phyloP scores from a whole-genome alignment of 1,284 basidiomycete genomes.

The Puccinia polysora region DNA sequence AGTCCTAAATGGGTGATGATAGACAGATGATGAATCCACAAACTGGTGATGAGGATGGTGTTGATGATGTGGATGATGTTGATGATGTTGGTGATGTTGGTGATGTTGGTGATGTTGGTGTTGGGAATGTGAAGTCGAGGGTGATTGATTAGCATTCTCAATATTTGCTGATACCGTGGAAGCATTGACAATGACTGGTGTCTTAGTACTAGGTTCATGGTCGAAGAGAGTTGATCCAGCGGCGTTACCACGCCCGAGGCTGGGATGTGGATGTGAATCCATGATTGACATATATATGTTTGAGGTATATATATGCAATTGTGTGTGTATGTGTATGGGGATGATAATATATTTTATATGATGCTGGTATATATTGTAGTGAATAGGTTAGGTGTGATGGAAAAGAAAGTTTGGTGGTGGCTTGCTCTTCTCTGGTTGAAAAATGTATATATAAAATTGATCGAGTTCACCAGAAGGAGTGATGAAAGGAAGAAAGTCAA shows the following conservation, averaged over 20 bases:
- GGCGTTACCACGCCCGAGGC: constrained; percentile 42
- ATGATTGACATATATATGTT: constrained; percentile 42
- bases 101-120: constrained; percentile 15
- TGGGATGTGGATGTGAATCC: constrained; percentile 43
- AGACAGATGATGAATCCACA: constrained; percentile 41
- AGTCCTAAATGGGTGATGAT: constrained; percentile 30
- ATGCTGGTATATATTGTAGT: neutral
- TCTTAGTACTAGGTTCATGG: constrained; percentile 26
- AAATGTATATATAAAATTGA: constrained; percentile 39
- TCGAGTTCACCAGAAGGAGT: constrained; percentile 7
- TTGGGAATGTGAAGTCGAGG: constrained; percentile 29
- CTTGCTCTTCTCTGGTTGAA: constrained; percentile 15
- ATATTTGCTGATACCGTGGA: constrained; percentile 14
- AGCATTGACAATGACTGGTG: constrained; percentile 32
- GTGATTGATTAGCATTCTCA: constrained; percentile 35
- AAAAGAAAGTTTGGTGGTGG: constrained; percentile 26
- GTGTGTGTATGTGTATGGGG: constrained; percentile 31
- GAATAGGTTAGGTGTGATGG: constrained; percentile 1
- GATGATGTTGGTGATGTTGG: constrained; percentile 15
- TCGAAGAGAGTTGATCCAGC: constrained; percentile 27
- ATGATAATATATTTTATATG: constrained; percentile 20
- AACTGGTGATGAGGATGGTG: constrained; percentile 32
- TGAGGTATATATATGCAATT: constrained; percentile 23
- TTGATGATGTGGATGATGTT: constrained; percentile 13
- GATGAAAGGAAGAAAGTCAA: neutral